Evolutionary conservation across 2,329 filamentous ascomycete genomes (phyloP).

Genomic region (Cadophora sp.): DNA sequence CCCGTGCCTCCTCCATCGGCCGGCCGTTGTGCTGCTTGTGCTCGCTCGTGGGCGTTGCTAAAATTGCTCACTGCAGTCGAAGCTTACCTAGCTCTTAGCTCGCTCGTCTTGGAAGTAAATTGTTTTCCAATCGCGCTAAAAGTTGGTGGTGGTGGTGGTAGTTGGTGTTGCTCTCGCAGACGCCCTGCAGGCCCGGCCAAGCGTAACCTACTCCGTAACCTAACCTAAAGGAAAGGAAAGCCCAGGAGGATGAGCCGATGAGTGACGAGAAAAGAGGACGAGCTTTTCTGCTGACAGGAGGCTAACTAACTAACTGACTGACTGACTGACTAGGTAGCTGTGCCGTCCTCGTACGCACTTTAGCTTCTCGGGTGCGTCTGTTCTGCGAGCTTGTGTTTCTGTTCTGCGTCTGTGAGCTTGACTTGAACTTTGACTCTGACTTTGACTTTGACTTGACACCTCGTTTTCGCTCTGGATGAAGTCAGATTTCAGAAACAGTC

Average conservation of each 20-base stretch:
- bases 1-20: slow-evolving; percentile 8
- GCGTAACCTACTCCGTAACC: not conserved
- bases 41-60: slow-evolving; percentile 1
- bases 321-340: too few species aligned
- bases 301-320: not conserved
- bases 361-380: slow-evolving; percentile 15
- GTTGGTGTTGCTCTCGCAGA: slow-evolving; percentile 7
- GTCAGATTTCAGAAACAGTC: slow-evolving; percentile 4
- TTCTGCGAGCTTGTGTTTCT: not conserved
- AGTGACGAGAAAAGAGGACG: not conserved
- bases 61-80: slow-evolving; percentile 14
- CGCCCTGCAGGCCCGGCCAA: slow-evolving; percentile 12
- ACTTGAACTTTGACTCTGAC: too few species aligned
- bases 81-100: too few species aligned
- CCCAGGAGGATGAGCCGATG: too few species aligned
- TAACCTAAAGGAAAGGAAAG: too few species aligned
- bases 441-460: too few species aligned
- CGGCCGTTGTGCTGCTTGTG: slow-evolving; percentile 5
- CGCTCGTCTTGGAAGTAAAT: not conserved
- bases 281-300: slow-evolving; percentile 7
- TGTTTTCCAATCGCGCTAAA: slow-evolving; percentile 13
- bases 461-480: not conserved
- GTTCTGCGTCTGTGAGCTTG: slow-evolving; percentile 4
- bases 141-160: not conserved
- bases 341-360: slow-evolving; percentile 3